These are phyloP conservation scores for Phytophthora parvispora DNA, from an alignment of 352 stramenopile species.

Conservation along the genomic window DNA sequence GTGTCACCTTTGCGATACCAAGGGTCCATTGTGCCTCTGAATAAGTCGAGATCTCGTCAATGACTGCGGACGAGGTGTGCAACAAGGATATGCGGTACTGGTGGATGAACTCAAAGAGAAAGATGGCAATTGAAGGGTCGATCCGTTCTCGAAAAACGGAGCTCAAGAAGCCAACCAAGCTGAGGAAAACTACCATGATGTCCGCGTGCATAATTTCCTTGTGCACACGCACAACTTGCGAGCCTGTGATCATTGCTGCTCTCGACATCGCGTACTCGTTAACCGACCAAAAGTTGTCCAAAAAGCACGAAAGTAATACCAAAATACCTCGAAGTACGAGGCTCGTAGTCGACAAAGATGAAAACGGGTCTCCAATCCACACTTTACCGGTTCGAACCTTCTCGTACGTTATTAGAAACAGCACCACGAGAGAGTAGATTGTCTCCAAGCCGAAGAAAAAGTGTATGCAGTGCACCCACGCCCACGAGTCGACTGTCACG, in stretches of 20 bases:
- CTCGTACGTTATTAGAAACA: slow-evolving; percentile 40
- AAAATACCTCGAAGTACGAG: slow-evolving; percentile 27
- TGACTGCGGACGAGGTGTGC: slow-evolving; percentile 11
- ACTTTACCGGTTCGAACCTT: slow-evolving; percentile 42
- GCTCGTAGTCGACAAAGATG: slow-evolving; percentile 36
- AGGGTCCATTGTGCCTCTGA: slow-evolving; percentile 12
- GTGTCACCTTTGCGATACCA: slow-evolving; percentile 14
- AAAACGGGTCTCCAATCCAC: slow-evolving; percentile 56
- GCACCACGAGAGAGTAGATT: slow-evolving; percentile 35
- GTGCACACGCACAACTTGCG: slow-evolving; percentile 30
- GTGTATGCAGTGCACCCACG: slow-evolving; percentile 52
- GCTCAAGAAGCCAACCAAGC: slow-evolving; percentile 34
- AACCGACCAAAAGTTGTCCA: slow-evolving; percentile 48
- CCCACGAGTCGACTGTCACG: slow-evolving; percentile 39
- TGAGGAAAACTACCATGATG: slow-evolving; percentile 36
- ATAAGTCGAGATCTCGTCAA: slow-evolving; percentile 15
- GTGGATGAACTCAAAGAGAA: slow-evolving; percentile 38
- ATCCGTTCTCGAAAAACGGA: slow-evolving; percentile 37
- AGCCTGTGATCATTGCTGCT: slow-evolving; percentile 18
- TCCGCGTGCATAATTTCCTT: slow-evolving; percentile 46
- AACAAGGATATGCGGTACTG: slow-evolving; percentile 17
- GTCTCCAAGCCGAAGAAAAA: slow-evolving; percentile 48
- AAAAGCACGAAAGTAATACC: slow-evolving; percentile 37
- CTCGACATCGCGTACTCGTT: slow-evolving; percentile 45
- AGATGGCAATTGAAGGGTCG: slow-evolving; percentile 36